Evolutionary conservation across 2,329 filamentous ascomycete genomes (phyloP), one percentile per base, ranked within the genome.

Genomic region (Pleoardoris graminearum): DNA sequence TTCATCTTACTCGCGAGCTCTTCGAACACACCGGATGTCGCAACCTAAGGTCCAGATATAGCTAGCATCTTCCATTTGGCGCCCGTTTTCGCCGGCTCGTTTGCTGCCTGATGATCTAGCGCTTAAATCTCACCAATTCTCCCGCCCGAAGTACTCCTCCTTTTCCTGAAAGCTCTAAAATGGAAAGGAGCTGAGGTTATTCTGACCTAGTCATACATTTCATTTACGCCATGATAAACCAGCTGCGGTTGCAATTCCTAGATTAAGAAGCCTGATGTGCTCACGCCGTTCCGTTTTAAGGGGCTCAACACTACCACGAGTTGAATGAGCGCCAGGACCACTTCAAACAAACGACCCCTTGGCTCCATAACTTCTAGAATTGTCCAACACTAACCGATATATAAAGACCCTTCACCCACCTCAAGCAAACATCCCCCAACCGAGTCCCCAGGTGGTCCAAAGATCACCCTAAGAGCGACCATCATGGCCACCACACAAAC

Each of bases 401-500:
- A 16, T 8, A 17, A 21, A 29, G n/a, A n/a, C n/a, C n/a, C n/a
- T n/a, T n/a, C n/a, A n/a, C n/a, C n/a, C n/a, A n/a, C n/a, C n/a
- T n/a, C n/a, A n/a, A n/a, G n/a, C n/a, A n/a, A n/a, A n/a, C n/a
- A n/a, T n/a, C n/a, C n/a, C n/a, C n/a, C n/a, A n/a, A n/a, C n/a
- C n/a, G n/a, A n/a, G n/a, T n/a, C n/a, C n/a, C n/a, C n/a, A n/a
- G n/a, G n/a, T n/a, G n/a, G n/a, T n/a, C 12, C 17, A 19, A 42
- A 29, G 16, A 19, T 36, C 11, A 48, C 23, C 22, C 10, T 21
- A 7, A 50, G n/a, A 22, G 2, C 30, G 21, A 33, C 30, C 25
- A 43, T 5, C 6, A 67, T 66, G 65, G 51, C 29, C 25, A 41
- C 25, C 17, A 6, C 35, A 10, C 25, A n/a, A n/a, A n/a, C 25